Conservation (phyloP, 176 grass and related monocot genomes). For the Carex scoparia region DNA sequence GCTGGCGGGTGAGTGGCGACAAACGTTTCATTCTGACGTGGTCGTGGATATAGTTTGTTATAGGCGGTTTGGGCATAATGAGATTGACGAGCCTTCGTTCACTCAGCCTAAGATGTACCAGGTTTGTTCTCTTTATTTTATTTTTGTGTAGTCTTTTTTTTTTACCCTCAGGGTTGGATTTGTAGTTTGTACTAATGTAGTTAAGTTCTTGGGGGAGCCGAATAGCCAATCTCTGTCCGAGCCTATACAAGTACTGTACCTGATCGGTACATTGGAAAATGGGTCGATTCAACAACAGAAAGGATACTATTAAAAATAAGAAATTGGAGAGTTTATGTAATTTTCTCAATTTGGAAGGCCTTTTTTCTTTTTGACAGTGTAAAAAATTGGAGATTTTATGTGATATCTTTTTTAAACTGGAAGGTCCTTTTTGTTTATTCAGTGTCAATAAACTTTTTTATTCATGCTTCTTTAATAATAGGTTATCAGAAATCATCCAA, state of each 20-base stretch:
- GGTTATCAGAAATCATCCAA: constrained; percentile 88
- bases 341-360: background rate
- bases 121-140: constrained; percentile 31
- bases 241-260: background rate
- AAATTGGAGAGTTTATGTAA: background rate
- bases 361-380: background rate
- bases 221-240: background rate
- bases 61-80: constrained; percentile 85
- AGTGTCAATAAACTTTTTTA: background rate
- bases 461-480: constrained; percentile 26
- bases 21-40: constrained; percentile 82
- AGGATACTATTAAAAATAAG: background rate
- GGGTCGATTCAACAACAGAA: background rate
- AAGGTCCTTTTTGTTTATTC: background rate
- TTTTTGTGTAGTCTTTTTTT: background rate
- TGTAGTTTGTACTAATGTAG: background rate
- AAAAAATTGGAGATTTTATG: background rate
- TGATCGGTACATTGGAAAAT: background rate
- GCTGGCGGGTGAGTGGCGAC: constrained; percentile 88
- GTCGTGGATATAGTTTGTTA: constrained; percentile 90
- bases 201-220: background rate
- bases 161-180: background rate
- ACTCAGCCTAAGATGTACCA: constrained; percentile 97
- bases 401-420: background rate
- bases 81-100: constrained; percentile 94